Conservation (phyloP, 306 rosid species). For the Canavalia gladiata region DNA sequence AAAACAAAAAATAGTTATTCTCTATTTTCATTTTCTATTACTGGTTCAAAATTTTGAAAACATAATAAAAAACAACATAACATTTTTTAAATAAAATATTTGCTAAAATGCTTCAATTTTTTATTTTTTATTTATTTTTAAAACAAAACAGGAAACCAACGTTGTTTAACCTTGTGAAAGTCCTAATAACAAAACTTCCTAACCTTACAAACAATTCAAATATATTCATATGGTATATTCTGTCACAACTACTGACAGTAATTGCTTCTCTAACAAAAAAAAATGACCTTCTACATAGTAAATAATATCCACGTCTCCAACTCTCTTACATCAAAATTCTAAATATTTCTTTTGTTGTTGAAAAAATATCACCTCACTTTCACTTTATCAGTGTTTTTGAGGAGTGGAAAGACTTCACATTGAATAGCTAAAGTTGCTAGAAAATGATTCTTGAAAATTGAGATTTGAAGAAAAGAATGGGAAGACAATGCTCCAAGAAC, state of each 20-base stretch:
- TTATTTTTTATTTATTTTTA: background rate
- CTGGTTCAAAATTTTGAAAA: no score
- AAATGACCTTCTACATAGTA: conserved; percentile 15
- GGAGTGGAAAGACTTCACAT: conserved; percentile 34
- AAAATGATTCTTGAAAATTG: conserved; percentile 35
- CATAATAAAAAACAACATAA: no score
- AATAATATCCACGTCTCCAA: conserved; percentile 30
- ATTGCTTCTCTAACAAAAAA: conserved; percentile 32
- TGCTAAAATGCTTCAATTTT: no score
- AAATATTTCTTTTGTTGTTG: background rate
- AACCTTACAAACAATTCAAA: conserved; percentile 27
- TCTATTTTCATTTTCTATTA: no score
- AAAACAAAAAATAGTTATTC: no score
- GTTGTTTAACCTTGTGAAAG: no score
- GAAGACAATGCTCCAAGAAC: conserved; percentile 33
- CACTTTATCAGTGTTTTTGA: conserved; percentile 33
- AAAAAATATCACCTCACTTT: conserved; percentile 31
- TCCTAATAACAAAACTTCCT: no score
- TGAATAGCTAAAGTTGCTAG: conserved; percentile 35
- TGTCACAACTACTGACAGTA: conserved; percentile 1
- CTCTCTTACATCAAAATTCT: conserved; percentile 20
- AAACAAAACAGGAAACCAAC: no score
- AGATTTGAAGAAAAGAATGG: conserved; percentile 21
- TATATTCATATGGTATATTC: background rate
- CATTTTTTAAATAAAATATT: no score